A percentile compares a stretch with the other conserved stretches of the same genome.
Evolutionary conservation across 352 stramenopile species (phyloP).

Genomic region (Phytophthora tentaculata): DNA sequence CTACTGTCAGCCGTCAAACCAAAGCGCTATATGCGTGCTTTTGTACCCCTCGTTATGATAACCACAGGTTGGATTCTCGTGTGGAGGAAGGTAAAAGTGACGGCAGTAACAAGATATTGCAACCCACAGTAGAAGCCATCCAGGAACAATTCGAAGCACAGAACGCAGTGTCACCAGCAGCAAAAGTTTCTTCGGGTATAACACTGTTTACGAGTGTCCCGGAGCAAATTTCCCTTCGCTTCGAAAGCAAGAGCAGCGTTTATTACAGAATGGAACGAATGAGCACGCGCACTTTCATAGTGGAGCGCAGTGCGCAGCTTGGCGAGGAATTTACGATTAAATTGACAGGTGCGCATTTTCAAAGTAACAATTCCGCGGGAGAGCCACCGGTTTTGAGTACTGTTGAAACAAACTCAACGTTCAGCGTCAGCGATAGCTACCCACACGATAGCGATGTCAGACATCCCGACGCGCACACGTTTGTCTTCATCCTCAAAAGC

Average conservation of each 20-base stretch:
- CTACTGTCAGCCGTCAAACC: constrained; percentile 41
- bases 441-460: background rate
- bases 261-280: constrained; percentile 53
- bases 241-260: constrained; percentile 27
- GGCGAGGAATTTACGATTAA: constrained; percentile 39
- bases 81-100: constrained; percentile 7
- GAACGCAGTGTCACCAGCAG: background rate
- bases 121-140: too few relatives aligned
- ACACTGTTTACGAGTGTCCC: constrained; percentile 56
- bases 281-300: constrained; percentile 42
- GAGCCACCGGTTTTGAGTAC: constrained; percentile 27
- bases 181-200: constrained; percentile 31
- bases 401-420: constrained; percentile 21
- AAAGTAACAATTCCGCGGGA: constrained; percentile 44
- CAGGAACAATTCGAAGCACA: background rate
- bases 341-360: constrained; percentile 49
- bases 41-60: constrained; percentile 27
- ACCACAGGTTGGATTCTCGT: constrained; percentile 20
- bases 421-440: constrained; percentile 22
- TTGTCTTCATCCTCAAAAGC: constrained; percentile 48
- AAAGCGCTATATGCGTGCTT: constrained; percentile 53
- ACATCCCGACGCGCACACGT: constrained; percentile 36
- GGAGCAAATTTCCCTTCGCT: constrained; percentile 36
- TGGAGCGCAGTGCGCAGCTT: constrained; percentile 32
- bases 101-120: background rate